Conservation (phyloP, 176 grass and related monocot genomes). For the Ampelocalamus luodianensis region DNA sequence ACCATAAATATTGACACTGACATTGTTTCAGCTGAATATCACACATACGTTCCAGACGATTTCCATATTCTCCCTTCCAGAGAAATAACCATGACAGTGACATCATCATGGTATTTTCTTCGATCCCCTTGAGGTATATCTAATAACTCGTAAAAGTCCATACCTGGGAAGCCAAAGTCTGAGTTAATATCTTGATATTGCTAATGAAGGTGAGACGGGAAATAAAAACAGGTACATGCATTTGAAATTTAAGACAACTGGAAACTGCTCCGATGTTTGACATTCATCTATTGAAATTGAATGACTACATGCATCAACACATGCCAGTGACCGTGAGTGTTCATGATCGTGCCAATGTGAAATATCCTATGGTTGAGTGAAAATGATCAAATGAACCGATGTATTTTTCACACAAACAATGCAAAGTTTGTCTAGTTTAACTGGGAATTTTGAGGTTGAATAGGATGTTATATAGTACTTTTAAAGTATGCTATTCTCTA, state of each 20-base stretch:
- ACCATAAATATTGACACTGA: slow-evolving; percentile 41
- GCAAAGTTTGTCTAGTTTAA: not conserved
- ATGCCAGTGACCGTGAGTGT: not conserved
- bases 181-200: slow-evolving; percentile 27
- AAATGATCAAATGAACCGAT: slow-evolving; percentile 16
- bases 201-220: not conserved
- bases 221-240: not conserved
- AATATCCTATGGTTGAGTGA: not conserved
- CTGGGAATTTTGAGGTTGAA: not conserved
- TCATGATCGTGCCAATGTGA: not conserved
- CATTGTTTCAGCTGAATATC: slow-evolving; percentile 37
- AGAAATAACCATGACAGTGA: slow-evolving; percentile 92
- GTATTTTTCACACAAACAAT: not conserved
- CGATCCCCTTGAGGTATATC: slow-evolving; percentile 95
- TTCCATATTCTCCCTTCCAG: slow-evolving; percentile 97
- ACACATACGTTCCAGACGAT: slow-evolving; percentile 77
- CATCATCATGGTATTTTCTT: slow-evolving; percentile 91
- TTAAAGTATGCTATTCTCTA: not conserved
- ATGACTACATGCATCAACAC: not conserved
- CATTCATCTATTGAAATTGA: not conserved
- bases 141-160: slow-evolving; percentile 84
- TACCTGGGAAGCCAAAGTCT: slow-evolving; percentile 49
- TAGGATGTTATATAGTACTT: not conserved
- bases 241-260: slow-evolving; percentile 12
- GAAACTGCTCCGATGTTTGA: not conserved